These are phyloP conservation scores for Leccinum truebloodii DNA, from an alignment of 768 basidiomycete species.

Conservation along the genomic window DNA sequence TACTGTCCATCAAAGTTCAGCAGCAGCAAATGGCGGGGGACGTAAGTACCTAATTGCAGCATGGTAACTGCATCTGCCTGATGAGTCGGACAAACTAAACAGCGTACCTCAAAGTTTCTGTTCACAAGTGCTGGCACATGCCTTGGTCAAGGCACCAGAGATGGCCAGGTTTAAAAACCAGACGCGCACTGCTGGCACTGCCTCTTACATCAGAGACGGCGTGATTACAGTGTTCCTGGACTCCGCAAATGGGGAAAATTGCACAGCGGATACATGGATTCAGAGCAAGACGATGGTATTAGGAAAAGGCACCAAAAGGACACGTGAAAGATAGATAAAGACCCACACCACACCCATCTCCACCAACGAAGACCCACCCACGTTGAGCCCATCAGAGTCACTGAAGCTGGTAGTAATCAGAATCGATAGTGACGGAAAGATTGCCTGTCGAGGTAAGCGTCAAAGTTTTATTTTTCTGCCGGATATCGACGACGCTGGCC, in stretches of 20 bases:
- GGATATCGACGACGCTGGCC: conserved; percentile 2
- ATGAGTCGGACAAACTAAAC: no score
- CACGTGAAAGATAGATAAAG: not conserved
- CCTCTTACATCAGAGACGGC: no score
- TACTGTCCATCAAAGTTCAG: no score
- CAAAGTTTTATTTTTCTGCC: conserved; percentile 3
- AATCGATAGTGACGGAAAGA: not conserved
- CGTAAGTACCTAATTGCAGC: no score
- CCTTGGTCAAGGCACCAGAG: no score
- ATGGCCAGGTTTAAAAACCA: no score
- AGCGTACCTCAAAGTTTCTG: no score
- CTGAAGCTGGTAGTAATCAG: not conserved
- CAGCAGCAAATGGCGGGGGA: no score
- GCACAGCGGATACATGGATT: not conserved
- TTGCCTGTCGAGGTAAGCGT: not conserved
- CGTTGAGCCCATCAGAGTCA: not conserved
- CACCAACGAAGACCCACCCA: not conserved
- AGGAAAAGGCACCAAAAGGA: not conserved
- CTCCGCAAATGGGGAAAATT: not conserved
- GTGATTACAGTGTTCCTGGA: not conserved
- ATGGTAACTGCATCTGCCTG: no score
- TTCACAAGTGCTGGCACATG: no score
- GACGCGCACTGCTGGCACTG: no score
- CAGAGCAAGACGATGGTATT: not conserved
- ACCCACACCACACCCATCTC: not conserved